A percentile compares a stretch with the other conserved stretches of the same genome.
Evolutionary conservation across 805 yeast genomes (phyloP).

Genomic region (Hanseniaspora meyeri): DNA sequence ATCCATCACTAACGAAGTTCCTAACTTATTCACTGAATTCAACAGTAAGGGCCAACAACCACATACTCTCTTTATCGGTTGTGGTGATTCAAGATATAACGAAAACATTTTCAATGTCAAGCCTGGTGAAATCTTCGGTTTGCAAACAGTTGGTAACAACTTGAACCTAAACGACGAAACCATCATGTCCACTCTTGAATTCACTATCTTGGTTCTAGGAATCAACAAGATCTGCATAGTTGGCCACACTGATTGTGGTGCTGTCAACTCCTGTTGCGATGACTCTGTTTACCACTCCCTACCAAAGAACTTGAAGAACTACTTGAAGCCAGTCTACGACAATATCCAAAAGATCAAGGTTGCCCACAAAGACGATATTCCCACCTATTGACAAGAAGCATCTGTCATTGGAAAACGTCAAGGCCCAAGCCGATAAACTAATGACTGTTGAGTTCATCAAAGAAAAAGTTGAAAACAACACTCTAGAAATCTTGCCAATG

Average conservation of each 20-base stretch:
- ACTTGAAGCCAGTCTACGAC: slow-evolving; percentile 55
- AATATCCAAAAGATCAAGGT: slow-evolving; percentile 49
- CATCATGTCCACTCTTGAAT: slow-evolving; percentile 68
- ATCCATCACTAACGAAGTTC: slow-evolving; percentile 36
- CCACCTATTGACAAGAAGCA: slow-evolving; percentile 34
- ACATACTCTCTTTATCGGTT: slow-evolving; percentile 86
- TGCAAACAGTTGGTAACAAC: slow-evolving; percentile 77
- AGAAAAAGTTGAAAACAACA: slow-evolving; percentile 47
- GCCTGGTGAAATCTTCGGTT: slow-evolving; percentile 86
- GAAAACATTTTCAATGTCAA: slow-evolving; percentile 63
- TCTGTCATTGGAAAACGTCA: slow-evolving; percentile 65
- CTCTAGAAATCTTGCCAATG: slow-evolving; percentile 68
- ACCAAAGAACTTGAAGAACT: slow-evolving; percentile 22
- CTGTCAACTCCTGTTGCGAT: slow-evolving; percentile 67
- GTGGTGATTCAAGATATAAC: slow-evolving; percentile 83
- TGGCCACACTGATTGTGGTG: slow-evolving; percentile 95
- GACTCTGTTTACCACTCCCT: slow-evolving; percentile 20
- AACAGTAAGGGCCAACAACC: slow-evolving; percentile 84
- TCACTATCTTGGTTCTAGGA: slow-evolving; percentile 72
- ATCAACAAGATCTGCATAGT: slow-evolving; percentile 73
- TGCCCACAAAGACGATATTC: slow-evolving; percentile 27
- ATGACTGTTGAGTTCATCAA: slow-evolving; percentile 45
- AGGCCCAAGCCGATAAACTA: slow-evolving; percentile 57
- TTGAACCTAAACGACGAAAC: slow-evolving; percentile 57
- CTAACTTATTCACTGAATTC: slow-evolving; percentile 41